Evolutionary conservation across 352 stramenopile genomes (phyloP).

Genomic region (Phytophthora hibernalis): DNA sequence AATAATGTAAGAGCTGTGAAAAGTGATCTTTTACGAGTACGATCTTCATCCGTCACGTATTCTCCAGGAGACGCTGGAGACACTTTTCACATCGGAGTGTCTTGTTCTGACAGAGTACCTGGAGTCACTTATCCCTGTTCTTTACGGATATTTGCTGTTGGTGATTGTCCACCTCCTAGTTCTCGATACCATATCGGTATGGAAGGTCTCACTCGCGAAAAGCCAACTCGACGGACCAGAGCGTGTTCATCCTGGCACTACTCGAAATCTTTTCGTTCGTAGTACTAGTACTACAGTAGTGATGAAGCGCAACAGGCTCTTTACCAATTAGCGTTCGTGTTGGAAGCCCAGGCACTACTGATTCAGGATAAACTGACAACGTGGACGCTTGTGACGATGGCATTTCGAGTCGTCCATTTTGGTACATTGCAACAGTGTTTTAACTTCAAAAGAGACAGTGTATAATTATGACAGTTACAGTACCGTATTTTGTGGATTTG

Average conservation of each 20-base stretch:
- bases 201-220: not conserved
- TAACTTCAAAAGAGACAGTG: too few species aligned
- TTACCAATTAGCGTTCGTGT: too few species aligned
- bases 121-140: conserved; percentile 37
- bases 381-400: too few species aligned
- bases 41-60: too few species aligned
- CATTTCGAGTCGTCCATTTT: too few species aligned
- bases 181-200: conserved; percentile 9
- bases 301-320: conserved; percentile 13
- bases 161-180: conserved; percentile 22
- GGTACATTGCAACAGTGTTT: too few species aligned
- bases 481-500: not conserved
- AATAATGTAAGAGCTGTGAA: too few species aligned
- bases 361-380: too few species aligned
- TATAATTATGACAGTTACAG: not conserved
- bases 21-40: too few species aligned
- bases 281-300: conserved; percentile 5
- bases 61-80: conserved; percentile 1
- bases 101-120: conserved; percentile 41
- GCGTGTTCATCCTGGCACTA: conserved; percentile 17
- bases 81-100: conserved; percentile 35
- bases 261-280: conserved; percentile 32
- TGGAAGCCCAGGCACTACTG: too few species aligned
- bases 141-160: conserved; percentile 22
- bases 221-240: not conserved